phyloP scores from a whole-genome alignment of 495 filamentous ascomycete species.

The Daldinia decipiens region DNA sequence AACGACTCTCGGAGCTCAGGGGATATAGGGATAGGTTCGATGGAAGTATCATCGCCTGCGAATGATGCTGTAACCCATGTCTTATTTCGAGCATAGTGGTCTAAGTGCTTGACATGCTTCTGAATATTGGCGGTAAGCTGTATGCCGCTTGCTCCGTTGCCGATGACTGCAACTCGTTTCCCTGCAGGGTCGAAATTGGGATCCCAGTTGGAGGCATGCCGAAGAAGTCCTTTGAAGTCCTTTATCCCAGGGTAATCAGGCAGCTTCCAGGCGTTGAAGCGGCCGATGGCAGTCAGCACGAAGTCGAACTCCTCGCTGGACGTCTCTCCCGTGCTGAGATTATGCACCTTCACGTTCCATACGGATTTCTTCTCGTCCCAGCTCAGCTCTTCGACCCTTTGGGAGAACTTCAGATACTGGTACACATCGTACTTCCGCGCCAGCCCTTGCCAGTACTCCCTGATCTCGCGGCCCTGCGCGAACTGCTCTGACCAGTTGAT shows the following conservation, averaged over 20 bases:
- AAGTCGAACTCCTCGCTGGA: conserved; percentile 56
- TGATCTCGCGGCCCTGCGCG: conserved; percentile 71
- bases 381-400: conserved; percentile 61
- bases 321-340: conserved; percentile 49
- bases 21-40: conserved; percentile 61
- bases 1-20: conserved; percentile 58
- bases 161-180: conserved; percentile 66
- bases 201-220: conserved; percentile 63
- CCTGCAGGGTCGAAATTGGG: conserved; percentile 61
- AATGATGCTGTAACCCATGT: conserved; percentile 73
- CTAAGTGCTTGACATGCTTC: conserved; percentile 62
- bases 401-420: conserved; percentile 61
- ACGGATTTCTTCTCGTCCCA: conserved; percentile 64
- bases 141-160: conserved; percentile 66
- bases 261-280: conserved; percentile 67
- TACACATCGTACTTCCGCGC: conserved; percentile 71
- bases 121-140: conserved; percentile 69
- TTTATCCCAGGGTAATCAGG: conserved; percentile 65
- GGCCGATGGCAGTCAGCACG: conserved; percentile 65
- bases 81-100: conserved; percentile 72
- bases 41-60: conserved; percentile 54
- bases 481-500: conserved; percentile 73
- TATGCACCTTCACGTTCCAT: conserved; percentile 59
- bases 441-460: conserved; percentile 69
- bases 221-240: conserved; percentile 64